Percentiles rank a stretch among this genome's conserved stretches.
phyloP scores from a whole-genome alignment of 2,329 filamentous ascomycete species.

The Ascochyta rabiei region DNA sequence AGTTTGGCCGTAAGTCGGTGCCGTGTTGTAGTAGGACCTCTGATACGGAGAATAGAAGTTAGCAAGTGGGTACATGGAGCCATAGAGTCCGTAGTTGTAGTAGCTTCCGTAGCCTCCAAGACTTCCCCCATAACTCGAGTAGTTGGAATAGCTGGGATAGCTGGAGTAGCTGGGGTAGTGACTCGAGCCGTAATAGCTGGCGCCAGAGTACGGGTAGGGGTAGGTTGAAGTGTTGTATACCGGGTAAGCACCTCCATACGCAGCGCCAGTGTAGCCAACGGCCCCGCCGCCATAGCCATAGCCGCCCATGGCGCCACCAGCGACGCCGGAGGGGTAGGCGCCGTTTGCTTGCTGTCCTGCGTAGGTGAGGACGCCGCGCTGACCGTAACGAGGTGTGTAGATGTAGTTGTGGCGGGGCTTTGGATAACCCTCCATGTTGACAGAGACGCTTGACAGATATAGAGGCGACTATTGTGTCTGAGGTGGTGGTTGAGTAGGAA shows the following conservation, averaged over 20 bases:
- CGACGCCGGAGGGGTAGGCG: conserved; percentile 30
- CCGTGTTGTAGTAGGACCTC: conserved; percentile 38
- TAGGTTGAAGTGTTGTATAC: conserved; percentile 33
- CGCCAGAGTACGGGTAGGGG: conserved; percentile 24
- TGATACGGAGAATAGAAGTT: conserved; percentile 44
- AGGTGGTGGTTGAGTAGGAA: background rate
- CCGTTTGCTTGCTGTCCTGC: conserved; percentile 38
- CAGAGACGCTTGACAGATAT: background rate
- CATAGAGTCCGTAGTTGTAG: conserved; percentile 33
- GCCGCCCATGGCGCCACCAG: conserved; percentile 17
- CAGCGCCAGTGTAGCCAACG: conserved; percentile 18
- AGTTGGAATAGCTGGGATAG: conserved; percentile 18
- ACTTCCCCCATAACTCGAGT: conserved; percentile 13
- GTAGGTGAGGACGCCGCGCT: conserved; percentile 36
- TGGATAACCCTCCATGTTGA: conserved; percentile 30
- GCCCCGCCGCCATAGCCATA: conserved; percentile 18
- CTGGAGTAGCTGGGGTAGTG: conserved; percentile 21
- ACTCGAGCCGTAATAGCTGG: conserved; percentile 17
- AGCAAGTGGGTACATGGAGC: conserved; percentile 42
- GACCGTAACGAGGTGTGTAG: conserved; percentile 38
- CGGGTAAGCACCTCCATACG: conserved; percentile 25
- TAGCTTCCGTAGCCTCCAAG: conserved; percentile 25
- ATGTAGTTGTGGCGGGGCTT: conserved; percentile 43
- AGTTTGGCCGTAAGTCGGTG: conserved; percentile 29
- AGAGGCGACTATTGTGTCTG: background rate